Evolutionary conservation across 1,139 yeast genomes (phyloP), one percentile per base, ranked within the genome.

Genomic region (Schwanniomyces etchellsii): DNA sequence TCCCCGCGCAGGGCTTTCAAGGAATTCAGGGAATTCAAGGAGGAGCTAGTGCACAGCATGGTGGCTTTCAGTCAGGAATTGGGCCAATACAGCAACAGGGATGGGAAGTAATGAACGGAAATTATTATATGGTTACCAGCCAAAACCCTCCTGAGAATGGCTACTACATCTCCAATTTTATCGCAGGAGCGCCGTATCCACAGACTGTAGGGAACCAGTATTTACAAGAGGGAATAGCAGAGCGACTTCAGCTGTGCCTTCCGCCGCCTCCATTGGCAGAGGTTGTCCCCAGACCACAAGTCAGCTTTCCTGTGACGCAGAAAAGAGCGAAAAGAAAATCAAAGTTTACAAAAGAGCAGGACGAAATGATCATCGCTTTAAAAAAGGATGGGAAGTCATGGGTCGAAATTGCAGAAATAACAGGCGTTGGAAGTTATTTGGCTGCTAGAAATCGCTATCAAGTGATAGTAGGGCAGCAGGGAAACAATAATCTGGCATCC

Each of bases 391-490:
- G 89, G 16, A 73, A 72, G 40, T 60, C 75, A 3, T 82, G 93
- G 93, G 77, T 73, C 5, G 86, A 81, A 40, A 82, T 82, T 30
- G 88, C 89, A 1, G 78, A 77, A 35, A 60, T 69, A 3, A 71
- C 85, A 2, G 70, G 74, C 7, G 81, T 82, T 20, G 83, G 81
- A 7, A 72, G 79, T 28, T 78, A 77, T 39, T 57, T 82, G 28
- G 86, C 91, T 0, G 91, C 89, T 0, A 58, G 93, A 35, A 82
- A 82, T 49, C 57, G 93, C 37, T 82, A 82, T 47, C 93, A 82
- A 49, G 93, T 82, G 4, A 66, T 82, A 32, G 81, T 82, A 36
- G 93, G 93, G 2, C 93, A 82, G 50, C 93, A 82, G 44, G 91
- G 93, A 3, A 81, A 83, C 40, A 64, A 65, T 31, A 82, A 83